A percentile compares a stretch with the other conserved stretches of the same genome.
phyloP scores from a whole-genome alignment of 2,329 filamentous ascomycete genomes.

The Monosporascus sp. region DNA sequence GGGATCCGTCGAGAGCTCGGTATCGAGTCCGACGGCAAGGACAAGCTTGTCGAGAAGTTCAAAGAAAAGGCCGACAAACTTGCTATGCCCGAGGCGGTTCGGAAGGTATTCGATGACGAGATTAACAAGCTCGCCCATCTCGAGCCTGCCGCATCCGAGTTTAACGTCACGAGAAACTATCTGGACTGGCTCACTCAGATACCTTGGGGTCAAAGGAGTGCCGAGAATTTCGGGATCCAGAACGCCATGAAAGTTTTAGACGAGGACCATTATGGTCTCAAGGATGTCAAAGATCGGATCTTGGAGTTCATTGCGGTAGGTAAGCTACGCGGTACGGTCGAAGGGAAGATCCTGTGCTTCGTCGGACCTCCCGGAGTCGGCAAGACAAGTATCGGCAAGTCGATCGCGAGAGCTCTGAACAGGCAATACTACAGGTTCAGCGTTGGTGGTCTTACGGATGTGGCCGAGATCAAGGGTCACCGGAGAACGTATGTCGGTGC shows the following conservation, averaged over 20 bases:
- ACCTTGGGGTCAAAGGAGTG: constrained; percentile 90
- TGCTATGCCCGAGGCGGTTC: constrained; percentile 93
- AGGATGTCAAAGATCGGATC: constrained; percentile 98
- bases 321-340: constrained; percentile 92
- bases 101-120: constrained; percentile 97
- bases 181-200: constrained; percentile 98
- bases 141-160: constrained; percentile 93
- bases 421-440: constrained; percentile 98
- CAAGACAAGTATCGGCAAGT: constrained; percentile 98
- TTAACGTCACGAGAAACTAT: constrained; percentile 97
- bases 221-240: constrained; percentile 93
- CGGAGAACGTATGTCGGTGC: constrained; percentile 94
- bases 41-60: constrained; percentile 96
- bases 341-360: constrained; percentile 97
- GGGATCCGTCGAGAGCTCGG: constrained; percentile 92
- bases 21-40: constrained; percentile 95
- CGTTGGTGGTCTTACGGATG: constrained; percentile 92
- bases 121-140: constrained; percentile 94
- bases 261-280: constrained; percentile 92
- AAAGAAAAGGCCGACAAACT: constrained; percentile 90
- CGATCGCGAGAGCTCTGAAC: constrained; percentile 89
- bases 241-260: constrained; percentile 88
- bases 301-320: constrained; percentile 97
- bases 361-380: constrained; percentile 96
- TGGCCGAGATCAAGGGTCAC: constrained; percentile 98